phyloP scores from a whole-genome alignment of 345 rosid species.

The Corchorus olitorius region DNA sequence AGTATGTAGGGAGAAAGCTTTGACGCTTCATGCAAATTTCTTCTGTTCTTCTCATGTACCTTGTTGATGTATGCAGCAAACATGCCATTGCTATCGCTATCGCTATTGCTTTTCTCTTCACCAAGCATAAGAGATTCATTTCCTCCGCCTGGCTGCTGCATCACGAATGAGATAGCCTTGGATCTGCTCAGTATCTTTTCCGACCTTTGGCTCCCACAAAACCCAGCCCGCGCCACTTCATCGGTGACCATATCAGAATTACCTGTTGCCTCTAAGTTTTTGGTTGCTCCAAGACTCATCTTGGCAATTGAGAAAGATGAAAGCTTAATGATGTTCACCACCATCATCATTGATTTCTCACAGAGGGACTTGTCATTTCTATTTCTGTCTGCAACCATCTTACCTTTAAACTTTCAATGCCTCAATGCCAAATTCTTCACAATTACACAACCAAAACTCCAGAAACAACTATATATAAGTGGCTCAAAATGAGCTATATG shows the following conservation, averaged over 20 bases:
- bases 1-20: conserved; percentile 21
- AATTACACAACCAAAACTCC: not conserved
- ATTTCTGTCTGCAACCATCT: conserved; percentile 39
- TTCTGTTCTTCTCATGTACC: conserved; percentile 50
- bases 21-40: conserved; percentile 12
- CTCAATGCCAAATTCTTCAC: not conserved
- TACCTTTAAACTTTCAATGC: not conserved
- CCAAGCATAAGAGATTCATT: conserved; percentile 22
- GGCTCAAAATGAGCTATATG: not conserved
- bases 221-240: conserved; percentile 22
- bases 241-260: conserved; percentile 13
- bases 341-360: conserved; percentile 53
- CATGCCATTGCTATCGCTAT: conserved; percentile 29
- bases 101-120: conserved; percentile 22
- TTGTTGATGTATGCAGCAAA: conserved; percentile 44
- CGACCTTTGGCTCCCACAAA: conserved; percentile 28
- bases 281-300: conserved; percentile 44
- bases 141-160: conserved; percentile 39
- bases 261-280: too few species aligned
- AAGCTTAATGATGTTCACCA: conserved; percentile 40
- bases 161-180: conserved; percentile 35
- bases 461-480: not conserved
- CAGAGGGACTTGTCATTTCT: conserved; percentile 43
- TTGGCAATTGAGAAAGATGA: conserved; percentile 58
- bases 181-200: conserved; percentile 28